Evolutionary conservation across 495 filamentous ascomycete genomes (phyloP).

Genomic region (Baudoinia panamericana): DNA sequence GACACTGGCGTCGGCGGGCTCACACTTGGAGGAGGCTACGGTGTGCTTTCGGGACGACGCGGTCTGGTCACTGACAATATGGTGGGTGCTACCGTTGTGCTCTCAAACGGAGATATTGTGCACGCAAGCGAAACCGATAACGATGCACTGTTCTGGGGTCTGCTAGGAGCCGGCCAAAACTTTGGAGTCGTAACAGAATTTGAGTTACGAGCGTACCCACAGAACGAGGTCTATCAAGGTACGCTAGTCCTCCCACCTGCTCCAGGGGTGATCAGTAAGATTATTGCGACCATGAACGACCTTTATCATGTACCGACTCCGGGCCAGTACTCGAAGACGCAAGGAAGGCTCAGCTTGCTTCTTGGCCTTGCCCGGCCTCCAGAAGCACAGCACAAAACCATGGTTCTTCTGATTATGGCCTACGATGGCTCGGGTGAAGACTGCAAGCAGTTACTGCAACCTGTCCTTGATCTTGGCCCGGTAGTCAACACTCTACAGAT

Average conservation of each 20-base stretch:
- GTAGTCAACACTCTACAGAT: slow-evolving; percentile 18
- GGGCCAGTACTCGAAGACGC: slow-evolving; percentile 11
- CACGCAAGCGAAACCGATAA: slow-evolving; percentile 28
- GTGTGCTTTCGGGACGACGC: slow-evolving; percentile 37
- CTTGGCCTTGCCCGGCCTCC: slow-evolving; percentile 33
- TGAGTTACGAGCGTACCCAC: slow-evolving; percentile 35
- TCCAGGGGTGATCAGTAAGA: slow-evolving; percentile 25
- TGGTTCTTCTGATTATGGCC: slow-evolving; percentile 33
- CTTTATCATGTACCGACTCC: slow-evolving; percentile 10
- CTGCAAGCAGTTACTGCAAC: slow-evolving; percentile 30
- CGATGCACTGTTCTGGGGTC: slow-evolving; percentile 30
- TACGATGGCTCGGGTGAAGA: slow-evolving; percentile 39
- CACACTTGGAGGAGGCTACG: slow-evolving; percentile 46
- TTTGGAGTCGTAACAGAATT: slow-evolving; percentile 34
- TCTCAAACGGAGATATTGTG: slow-evolving; percentile 37
- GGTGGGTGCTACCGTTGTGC: slow-evolving; percentile 36
- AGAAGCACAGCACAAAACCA: slow-evolving; percentile 23
- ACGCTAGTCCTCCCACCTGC: slow-evolving; percentile 32
- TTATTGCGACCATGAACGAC: slow-evolving; percentile 34
- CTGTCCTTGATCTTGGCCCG: slow-evolving; percentile 20
- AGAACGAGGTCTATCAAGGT: slow-evolving; percentile 37
- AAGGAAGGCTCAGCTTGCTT: slow-evolving; percentile 26
- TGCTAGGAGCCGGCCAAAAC: slow-evolving; percentile 28
- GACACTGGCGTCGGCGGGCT: slow-evolving; percentile 47
- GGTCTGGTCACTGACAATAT: slow-evolving; percentile 44